These are phyloP conservation scores for Colletotrichum cordylinicola DNA, from an alignment of 2,329 filamentous ascomycete species.

Conservation along the genomic window DNA sequence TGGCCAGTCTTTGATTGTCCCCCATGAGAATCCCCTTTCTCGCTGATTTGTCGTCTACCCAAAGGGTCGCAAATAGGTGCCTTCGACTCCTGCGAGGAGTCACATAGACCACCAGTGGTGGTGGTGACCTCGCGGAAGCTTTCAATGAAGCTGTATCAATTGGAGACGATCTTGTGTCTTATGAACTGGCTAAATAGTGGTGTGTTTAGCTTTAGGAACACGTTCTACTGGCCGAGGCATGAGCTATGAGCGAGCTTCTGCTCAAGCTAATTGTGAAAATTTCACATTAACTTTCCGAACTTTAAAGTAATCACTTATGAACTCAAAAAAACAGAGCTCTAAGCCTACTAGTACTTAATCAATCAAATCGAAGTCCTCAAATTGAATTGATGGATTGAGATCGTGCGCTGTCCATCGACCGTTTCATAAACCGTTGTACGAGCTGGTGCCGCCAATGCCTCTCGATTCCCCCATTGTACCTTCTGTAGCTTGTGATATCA, in stretches of 20 bases:
- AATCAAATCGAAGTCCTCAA: too few relatives aligned
- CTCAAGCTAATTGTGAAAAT: accelerated
- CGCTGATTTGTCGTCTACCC: background rate
- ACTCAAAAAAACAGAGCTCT: too few relatives aligned
- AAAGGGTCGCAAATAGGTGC: background rate
- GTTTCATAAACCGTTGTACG: too few relatives aligned
- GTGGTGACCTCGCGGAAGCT: background rate
- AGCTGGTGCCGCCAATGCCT: too few relatives aligned
- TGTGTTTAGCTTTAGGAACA: background rate
- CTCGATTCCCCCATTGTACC: too few relatives aligned
- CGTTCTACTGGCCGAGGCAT: background rate
- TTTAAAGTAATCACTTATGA: background rate
- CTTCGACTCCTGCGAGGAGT: background rate
- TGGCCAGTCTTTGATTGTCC: background rate
- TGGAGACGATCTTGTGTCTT: background rate
- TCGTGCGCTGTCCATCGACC: too few relatives aligned
- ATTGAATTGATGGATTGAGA: too few relatives aligned
- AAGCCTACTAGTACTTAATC: too few relatives aligned
- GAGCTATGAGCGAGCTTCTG: background rate
- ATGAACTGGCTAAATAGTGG: background rate
- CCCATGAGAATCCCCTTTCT: too few relatives aligned
- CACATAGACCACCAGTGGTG: background rate
- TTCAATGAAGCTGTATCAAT: background rate
- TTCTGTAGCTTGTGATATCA: too few relatives aligned
- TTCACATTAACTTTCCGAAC: accelerated